Evolutionary conservation across 305 asterid genomes (phyloP).

Genomic region (Withania somnifera): DNA sequence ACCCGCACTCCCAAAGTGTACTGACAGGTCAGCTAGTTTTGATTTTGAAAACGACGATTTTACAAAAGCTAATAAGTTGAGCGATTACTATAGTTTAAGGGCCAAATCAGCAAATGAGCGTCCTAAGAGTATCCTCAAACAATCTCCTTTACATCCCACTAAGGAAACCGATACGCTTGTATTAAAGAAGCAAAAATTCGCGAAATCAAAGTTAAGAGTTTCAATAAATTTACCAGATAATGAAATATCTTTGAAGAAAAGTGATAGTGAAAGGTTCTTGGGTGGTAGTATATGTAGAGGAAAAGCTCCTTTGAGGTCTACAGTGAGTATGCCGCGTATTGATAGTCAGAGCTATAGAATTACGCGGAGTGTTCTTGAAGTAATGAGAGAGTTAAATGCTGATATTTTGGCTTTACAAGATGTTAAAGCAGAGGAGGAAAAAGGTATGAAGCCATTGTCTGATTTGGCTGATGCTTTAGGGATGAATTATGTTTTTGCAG

Average conservation of each 20-base stretch:
- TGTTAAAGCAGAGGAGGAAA: conserved; percentile 93
- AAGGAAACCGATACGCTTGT: conserved; percentile 7
- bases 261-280: conserved; percentile 11
- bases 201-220: conserved; percentile 66
- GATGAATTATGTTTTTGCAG: conserved; percentile 89
- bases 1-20: conserved; percentile 45
- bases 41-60: conserved; percentile 22
- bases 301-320: conserved; percentile 40
- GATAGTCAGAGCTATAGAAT: conserved; percentile 11
- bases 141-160: conserved; percentile 50
- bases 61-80: not conserved
- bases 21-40: conserved; percentile 19
- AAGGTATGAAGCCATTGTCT: conserved; percentile 76
- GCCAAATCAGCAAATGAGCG: conserved; percentile 46
- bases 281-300: conserved; percentile 25
- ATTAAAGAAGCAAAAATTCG: conserved; percentile 40
- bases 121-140: conserved; percentile 70
- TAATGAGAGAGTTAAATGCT: conserved; percentile 62
- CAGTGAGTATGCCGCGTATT: conserved; percentile 16
- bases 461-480: conserved; percentile 82
- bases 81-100: conserved; percentile 12
- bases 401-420: conserved; percentile 85
- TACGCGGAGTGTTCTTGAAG: conserved; percentile 49
- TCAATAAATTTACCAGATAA: conserved; percentile 87
- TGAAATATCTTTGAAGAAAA: conserved; percentile 73